Evolutionary conservation across 2,329 filamentous ascomycete genomes (phyloP).

Genomic region (Fusarium camptoceras): DNA sequence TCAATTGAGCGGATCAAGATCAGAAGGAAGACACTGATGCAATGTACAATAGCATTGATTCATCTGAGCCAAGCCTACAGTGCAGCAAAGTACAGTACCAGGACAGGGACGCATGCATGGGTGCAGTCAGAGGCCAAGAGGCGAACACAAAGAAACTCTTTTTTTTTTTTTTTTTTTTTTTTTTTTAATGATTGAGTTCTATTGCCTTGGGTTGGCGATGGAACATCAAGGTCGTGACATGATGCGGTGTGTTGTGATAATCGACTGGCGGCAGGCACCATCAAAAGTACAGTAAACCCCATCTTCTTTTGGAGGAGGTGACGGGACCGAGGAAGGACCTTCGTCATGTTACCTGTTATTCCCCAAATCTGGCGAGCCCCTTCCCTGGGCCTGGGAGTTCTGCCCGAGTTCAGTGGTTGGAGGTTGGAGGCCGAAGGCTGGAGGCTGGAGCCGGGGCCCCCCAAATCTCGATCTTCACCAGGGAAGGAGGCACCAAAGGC

Average conservation of each 20-base stretch:
- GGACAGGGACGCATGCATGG: conserved; percentile 4
- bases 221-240: conserved; percentile 1
- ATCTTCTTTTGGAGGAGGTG: background rate
- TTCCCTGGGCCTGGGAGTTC: background rate
- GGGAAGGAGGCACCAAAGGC: conserved; percentile 20
- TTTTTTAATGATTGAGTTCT: background rate
- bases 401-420: background rate
- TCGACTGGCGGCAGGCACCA: background rate
- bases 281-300: background rate
- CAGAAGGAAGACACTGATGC: conserved; percentile 15
- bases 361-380: conserved; percentile 8
- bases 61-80: background rate
- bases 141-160: conserved; percentile 1
- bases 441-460: background rate
- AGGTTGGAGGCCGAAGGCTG: background rate
- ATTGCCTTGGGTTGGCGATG: background rate
- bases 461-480: conserved; percentile 36
- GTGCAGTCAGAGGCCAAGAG: background rate
- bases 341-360: conserved; percentile 30
- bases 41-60: conserved; percentile 8
- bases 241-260: background rate
- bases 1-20: conserved; percentile 14
- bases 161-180: too few relatives aligned
- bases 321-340: background rate
- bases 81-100: background rate